Conservation (phyloP, 1,139 yeast genomes). For the Taphrina confusa region DNA sequence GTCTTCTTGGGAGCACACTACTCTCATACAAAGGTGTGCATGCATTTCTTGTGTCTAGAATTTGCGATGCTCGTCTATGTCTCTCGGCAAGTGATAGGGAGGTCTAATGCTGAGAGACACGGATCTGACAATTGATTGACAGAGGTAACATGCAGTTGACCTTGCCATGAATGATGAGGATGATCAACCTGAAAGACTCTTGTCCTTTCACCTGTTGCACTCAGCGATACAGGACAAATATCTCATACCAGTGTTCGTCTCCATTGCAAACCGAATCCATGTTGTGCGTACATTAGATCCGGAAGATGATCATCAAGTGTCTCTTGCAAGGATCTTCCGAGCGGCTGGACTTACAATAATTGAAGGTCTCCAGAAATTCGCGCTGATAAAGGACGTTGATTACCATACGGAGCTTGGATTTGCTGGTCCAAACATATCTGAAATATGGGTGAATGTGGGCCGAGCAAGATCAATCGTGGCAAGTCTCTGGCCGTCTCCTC, state of each 20-base stretch:
- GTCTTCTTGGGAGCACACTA: too few species aligned
- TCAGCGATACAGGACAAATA: neutral
- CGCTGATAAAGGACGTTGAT: slow-evolving; percentile 9
- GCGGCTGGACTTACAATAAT: slow-evolving; percentile 13
- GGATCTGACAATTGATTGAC: too few species aligned
- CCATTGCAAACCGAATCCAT: neutral
- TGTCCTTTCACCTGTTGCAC: slow-evolving; percentile 28
- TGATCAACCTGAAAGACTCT: neutral
- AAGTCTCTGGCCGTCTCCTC: neutral
- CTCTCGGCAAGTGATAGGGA: too few species aligned
- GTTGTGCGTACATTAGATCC: slow-evolving; percentile 28
- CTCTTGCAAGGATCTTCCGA: slow-evolving; percentile 19
- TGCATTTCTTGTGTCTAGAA: too few species aligned
- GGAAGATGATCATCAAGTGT: slow-evolving; percentile 19
- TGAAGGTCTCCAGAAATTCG: slow-evolving; percentile 1
- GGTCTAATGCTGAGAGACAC: too few species aligned
- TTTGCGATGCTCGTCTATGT: too few species aligned
- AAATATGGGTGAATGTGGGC: slow-evolving; percentile 16
- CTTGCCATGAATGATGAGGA: neutral
- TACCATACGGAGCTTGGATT: slow-evolving; percentile 3
- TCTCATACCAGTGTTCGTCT: slow-evolving; percentile 15
- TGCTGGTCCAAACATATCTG: slow-evolving; percentile 17
- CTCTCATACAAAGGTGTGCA: too few species aligned
- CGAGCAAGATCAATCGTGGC: slow-evolving; percentile 14
- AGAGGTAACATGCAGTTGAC: too few species aligned